Evolutionary conservation across 257 asterid species (phyloP), one percentile per base, ranked within the genome.

Genomic region (Ajuga chamaepitys): DNA sequence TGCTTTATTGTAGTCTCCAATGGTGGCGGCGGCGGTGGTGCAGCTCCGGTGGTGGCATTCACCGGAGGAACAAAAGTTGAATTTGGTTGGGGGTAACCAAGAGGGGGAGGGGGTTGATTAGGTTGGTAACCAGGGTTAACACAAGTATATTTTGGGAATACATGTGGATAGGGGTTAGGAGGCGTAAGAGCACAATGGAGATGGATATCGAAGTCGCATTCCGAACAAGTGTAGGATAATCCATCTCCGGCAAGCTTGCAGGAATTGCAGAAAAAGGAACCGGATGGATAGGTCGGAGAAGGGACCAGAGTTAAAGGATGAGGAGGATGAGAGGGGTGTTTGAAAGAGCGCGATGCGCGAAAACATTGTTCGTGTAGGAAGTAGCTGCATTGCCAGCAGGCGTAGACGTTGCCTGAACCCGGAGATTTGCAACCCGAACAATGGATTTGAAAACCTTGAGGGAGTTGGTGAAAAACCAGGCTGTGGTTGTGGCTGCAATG

Each of bases 191-290:
- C 91, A 37, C 91, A 85, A 32, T 73, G 78, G 58, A 85, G 67
- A 60, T 85, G 91, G 17, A 82, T 76, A 56, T 85, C 91, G 64
- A 82, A 82, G 0, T 85, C 81, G 12, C 91, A 85, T 21, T 74
- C 81, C 4, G 84, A 71, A 63, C 88, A 85, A 10, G 68, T 61
- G 41, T 82, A 85, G 18, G 78, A 68, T 60, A 82, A 70, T 30
- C 81, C 86, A 40, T 62, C 64, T 2, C 91, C 91, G 6, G 30
- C 26, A 9, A 47, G 69, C 17, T 22, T 55, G 50, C 91, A 85
- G 7, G 81, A 38, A 58, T 82, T 71, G 80, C 91, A 85, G 48
- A 73, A 38, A 57, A 80, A 82, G 0, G 86, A 75, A 50, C 58
- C 74, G 0, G 83, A 75, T 4, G 81, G 74, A 28, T 85, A 76